phyloP scores from a whole-genome alignment of 2,329 filamentous ascomycete genomes.

The Arthroderma sp. region DNA sequence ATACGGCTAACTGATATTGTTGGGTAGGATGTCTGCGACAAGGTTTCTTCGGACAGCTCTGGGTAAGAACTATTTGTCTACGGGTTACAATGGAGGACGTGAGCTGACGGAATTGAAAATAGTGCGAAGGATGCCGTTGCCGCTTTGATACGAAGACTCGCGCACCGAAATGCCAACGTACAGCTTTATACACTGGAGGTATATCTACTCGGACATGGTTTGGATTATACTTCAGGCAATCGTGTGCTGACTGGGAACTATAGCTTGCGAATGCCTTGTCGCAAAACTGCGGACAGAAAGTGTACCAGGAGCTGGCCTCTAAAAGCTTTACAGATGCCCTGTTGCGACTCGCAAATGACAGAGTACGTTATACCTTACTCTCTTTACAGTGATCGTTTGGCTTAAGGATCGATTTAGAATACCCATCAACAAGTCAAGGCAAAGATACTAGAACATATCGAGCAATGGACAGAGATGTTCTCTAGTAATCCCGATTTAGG shows the following conservation, averaged over 20 bases:
- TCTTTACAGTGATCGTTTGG: background rate
- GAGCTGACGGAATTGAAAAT: background rate
- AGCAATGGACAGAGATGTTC: constrained; percentile 94
- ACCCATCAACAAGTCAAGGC: constrained; percentile 93
- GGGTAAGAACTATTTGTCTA: constrained; percentile 26
- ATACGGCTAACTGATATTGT: background rate
- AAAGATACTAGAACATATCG: constrained; percentile 94
- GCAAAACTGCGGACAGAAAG: constrained; percentile 75
- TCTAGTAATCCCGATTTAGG: constrained; percentile 76
- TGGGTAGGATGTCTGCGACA: constrained; percentile 49
- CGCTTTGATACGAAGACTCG: constrained; percentile 80
- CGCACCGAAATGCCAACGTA: constrained; percentile 89
- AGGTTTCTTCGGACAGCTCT: constrained; percentile 41
- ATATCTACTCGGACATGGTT: constrained; percentile 8
- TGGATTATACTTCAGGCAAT: background rate
- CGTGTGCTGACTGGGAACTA: background rate
- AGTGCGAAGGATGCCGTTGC: constrained; percentile 73
- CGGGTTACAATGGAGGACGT: background rate
- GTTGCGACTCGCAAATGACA: constrained; percentile 77
- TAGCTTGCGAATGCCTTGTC: constrained; percentile 81
- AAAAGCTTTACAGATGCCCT: constrained; percentile 91
- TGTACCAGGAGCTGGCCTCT: constrained; percentile 82
- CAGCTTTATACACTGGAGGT: constrained; percentile 89
- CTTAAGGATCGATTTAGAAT: constrained; percentile 41
- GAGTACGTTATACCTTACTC: constrained; percentile 33